Percentiles rank a stretch among this genome's conserved stretches.
These are phyloP conservation scores for Alternaria ethzedia DNA, from an alignment of 2,329 filamentous ascomycete genomes.

Conservation along the genomic window DNA sequence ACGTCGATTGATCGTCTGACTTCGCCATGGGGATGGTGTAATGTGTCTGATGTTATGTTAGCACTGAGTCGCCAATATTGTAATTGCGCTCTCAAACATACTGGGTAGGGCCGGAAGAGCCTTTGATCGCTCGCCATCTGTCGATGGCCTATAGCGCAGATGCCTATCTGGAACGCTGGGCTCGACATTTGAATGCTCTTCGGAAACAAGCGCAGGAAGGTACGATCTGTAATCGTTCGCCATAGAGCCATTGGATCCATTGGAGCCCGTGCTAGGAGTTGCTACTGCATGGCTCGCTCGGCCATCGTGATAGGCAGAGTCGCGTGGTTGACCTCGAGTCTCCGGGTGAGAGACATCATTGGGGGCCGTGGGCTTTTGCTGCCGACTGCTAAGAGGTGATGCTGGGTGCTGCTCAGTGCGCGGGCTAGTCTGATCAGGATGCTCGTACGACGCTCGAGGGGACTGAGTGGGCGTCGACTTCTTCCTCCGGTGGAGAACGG, in stretches of 20 bases:
- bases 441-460: slow-evolving; percentile 10
- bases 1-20: not conserved
- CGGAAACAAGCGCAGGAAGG: slow-evolving; percentile 20
- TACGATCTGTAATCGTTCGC: slow-evolving; percentile 32
- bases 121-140: slow-evolving; percentile 5
- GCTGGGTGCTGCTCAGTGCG: slow-evolving; percentile 2
- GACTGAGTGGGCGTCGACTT: slow-evolving; percentile 12
- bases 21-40: not conserved
- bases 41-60: slow-evolving; percentile 8
- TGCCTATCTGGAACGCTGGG: slow-evolving; percentile 52
- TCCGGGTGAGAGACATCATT: slow-evolving; percentile 2
- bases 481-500: slow-evolving; percentile 20
- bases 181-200: slow-evolving; percentile 10
- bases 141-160: slow-evolving; percentile 21
- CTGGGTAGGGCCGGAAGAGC: slow-evolving; percentile 11
- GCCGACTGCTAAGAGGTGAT: not conserved
- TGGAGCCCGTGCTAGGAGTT: slow-evolving; percentile 4
- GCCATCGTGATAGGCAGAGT: slow-evolving; percentile 14
- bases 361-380: not conserved
- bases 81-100: slow-evolving; percentile 1
- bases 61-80: not conserved
- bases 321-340: slow-evolving; percentile 18
- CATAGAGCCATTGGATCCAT: slow-evolving; percentile 25
- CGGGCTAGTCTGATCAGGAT: slow-evolving; percentile 4
- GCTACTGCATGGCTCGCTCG: not conserved